A percentile compares a stretch with the other conserved stretches of the same genome.
Evolutionary conservation across 2,329 filamentous ascomycete genomes (phyloP).

Genomic region (Zymoseptoria brevis): DNA sequence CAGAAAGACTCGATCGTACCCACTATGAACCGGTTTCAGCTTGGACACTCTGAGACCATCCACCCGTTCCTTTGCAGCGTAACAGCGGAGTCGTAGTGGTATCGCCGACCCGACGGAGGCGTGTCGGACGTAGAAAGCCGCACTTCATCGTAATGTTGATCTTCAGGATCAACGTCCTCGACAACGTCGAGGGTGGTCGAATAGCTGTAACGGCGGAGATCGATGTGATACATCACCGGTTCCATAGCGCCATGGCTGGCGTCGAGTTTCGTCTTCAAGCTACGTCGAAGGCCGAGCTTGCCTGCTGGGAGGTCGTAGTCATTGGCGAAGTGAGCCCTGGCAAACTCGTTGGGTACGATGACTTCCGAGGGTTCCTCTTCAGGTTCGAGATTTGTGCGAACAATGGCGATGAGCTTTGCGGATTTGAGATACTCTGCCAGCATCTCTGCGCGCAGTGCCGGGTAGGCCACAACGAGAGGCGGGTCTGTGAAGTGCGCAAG

Average conservation of each 20-base stretch:
- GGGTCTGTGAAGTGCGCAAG: not conserved
- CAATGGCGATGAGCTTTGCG: not conserved
- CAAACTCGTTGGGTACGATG: not conserved
- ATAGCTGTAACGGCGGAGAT: not conserved
- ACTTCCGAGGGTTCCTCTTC: not conserved
- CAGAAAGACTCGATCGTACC: not conserved
- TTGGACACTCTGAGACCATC: not conserved
- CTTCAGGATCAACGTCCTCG: not conserved
- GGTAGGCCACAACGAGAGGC: not conserved
- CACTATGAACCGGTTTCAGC: not conserved
- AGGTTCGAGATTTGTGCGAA: not conserved
- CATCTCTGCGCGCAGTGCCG: not conserved
- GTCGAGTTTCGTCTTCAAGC: not conserved
- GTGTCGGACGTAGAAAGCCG: not conserved
- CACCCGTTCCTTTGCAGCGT: not conserved
- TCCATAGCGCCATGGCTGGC: not conserved
- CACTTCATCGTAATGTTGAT: not conserved
- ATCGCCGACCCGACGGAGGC: not conserved
- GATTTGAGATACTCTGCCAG: not conserved
- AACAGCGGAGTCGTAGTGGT: not conserved
- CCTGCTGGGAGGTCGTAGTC: not conserved
- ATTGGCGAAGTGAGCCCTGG: not conserved
- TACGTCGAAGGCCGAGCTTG: not conserved
- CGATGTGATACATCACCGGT: not conserved
- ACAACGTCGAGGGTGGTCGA: not conserved